Conservation (phyloP, 73 alveolate genomes). For the Tetrahymena malaccensis region DNA sequence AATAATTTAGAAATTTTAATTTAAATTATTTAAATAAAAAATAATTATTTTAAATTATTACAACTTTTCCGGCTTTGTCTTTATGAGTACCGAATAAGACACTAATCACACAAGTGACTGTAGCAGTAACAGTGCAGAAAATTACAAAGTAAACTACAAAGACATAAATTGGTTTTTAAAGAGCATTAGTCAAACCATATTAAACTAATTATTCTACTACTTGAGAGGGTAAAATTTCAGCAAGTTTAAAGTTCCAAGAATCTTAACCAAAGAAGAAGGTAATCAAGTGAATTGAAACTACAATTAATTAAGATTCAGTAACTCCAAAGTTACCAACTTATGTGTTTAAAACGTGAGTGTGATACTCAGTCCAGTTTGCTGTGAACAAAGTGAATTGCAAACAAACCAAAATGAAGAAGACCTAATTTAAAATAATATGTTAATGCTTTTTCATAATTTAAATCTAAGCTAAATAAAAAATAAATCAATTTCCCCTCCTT, state of each 20-base stretch:
- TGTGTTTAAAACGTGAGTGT: constrained; percentile 25
- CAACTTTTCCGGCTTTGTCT: background rate
- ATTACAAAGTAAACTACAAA: background rate
- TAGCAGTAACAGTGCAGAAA: background rate
- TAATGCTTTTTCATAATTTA: background rate
- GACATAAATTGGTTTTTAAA: background rate
- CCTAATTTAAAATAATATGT: background rate
- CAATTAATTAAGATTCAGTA: constrained; percentile 26
- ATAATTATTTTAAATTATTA: background rate
- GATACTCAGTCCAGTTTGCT: constrained; percentile 18
- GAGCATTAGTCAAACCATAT: background rate
- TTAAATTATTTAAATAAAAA: background rate
- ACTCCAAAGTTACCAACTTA: constrained; percentile 39
- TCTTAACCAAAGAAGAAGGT: background rate
- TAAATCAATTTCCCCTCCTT: background rate
- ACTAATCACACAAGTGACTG: background rate
- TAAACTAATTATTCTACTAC: background rate
- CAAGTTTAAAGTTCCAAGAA: background rate
- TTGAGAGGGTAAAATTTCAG: background rate
- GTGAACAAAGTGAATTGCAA: constrained; percentile 13
- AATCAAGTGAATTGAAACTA: constrained; percentile 5
- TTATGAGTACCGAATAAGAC: background rate
- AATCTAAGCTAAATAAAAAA: background rate
- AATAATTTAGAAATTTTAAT: background rate
- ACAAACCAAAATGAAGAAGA: constrained; percentile 7